phyloP scores from a whole-genome alignment of 2,329 filamentous ascomycete species.

The Alternaria solani region DNA sequence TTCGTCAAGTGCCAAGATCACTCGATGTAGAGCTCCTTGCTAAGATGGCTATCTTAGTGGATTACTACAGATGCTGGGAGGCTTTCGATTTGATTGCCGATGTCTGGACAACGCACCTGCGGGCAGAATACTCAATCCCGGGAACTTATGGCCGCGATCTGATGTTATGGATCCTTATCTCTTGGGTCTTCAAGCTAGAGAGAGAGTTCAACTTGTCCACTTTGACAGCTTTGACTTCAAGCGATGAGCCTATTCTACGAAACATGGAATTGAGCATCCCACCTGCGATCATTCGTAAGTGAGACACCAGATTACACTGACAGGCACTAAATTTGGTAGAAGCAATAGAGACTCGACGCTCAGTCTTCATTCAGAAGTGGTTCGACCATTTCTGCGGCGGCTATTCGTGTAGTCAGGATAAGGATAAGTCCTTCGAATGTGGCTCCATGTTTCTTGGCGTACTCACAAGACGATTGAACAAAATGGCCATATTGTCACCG shows the following conservation, averaged over 20 bases:
- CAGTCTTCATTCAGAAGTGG: not conserved
- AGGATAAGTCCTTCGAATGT: slow-evolving; percentile 14
- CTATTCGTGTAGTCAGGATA: not conserved
- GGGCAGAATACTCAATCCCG: slow-evolving; percentile 6
- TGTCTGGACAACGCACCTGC: slow-evolving; percentile 51
- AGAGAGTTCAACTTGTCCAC: slow-evolving; percentile 21
- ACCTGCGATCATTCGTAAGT: slow-evolving; percentile 12
- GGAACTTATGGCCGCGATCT: slow-evolving; percentile 22
- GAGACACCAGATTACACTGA: not conserved
- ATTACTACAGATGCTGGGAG: slow-evolving; percentile 55
- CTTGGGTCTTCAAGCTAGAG: slow-evolving; percentile 28
- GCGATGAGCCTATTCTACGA: slow-evolving; percentile 3
- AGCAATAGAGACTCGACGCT: not conserved
- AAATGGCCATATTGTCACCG: slow-evolving; percentile 7
- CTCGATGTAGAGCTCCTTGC: slow-evolving; percentile 54
- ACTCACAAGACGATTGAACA: slow-evolving; percentile 27
- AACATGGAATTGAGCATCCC: slow-evolving; percentile 22
- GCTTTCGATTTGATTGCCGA: slow-evolving; percentile 55
- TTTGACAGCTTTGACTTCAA: not conserved
- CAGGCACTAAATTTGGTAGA: not conserved
- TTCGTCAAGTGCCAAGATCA: slow-evolving; percentile 49
- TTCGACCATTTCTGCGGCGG: not conserved
- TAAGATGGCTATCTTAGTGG: slow-evolving; percentile 56
- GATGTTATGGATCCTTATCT: slow-evolving; percentile 35
- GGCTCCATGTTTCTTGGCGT: slow-evolving; percentile 27